Evolutionary conservation across 495 filamentous ascomycete species (phyloP).

Genomic region (Friedmanniomyces endolithicus): DNA sequence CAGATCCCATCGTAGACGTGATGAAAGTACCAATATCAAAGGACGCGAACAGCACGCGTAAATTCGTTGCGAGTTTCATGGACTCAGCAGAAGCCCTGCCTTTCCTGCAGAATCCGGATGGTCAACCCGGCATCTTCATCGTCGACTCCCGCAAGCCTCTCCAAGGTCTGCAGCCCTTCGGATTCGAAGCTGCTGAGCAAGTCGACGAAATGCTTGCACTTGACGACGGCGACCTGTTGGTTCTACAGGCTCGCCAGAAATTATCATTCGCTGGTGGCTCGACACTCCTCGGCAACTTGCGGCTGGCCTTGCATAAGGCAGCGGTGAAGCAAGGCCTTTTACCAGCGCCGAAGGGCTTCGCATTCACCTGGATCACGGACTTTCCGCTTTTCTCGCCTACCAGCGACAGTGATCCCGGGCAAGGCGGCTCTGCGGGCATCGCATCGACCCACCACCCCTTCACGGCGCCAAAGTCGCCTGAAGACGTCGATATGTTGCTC

Average conservation of each 20-base stretch:
- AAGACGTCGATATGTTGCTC: slow-evolving; percentile 62
- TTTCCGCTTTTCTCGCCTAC: slow-evolving; percentile 83
- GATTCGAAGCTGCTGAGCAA: slow-evolving; percentile 55
- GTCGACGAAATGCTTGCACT: slow-evolving; percentile 41
- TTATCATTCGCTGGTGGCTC: slow-evolving; percentile 52
- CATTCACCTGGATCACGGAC: slow-evolving; percentile 70
- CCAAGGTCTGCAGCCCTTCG: slow-evolving; percentile 57
- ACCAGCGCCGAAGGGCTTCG: slow-evolving; percentile 41
- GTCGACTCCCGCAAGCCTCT: slow-evolving; percentile 58
- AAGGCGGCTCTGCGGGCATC: slow-evolving; percentile 67
- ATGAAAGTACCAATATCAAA: slow-evolving; percentile 45
- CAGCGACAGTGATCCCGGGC: slow-evolving; percentile 60
- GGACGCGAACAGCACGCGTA: slow-evolving; percentile 36
- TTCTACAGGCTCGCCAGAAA: slow-evolving; percentile 64
- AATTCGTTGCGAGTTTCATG: slow-evolving; percentile 59
- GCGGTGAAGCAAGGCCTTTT: slow-evolving; percentile 50
- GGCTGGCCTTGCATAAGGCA: slow-evolving; percentile 54
- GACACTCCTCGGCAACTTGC: slow-evolving; percentile 66
- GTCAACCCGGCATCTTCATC: slow-evolving; percentile 64
- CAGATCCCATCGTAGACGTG: slow-evolving; percentile 55
- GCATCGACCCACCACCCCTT: slow-evolving; percentile 92
- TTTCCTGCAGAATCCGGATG: slow-evolving; percentile 53
- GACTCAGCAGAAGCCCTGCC: slow-evolving; percentile 47
- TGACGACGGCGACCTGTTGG: slow-evolving; percentile 60
- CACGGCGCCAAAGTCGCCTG: slow-evolving; percentile 63